A percentile compares a stretch with the other conserved stretches of the same genome.
Evolutionary conservation across 345 rosid genomes (phyloP).

Genomic region (Citrus hindsii): DNA sequence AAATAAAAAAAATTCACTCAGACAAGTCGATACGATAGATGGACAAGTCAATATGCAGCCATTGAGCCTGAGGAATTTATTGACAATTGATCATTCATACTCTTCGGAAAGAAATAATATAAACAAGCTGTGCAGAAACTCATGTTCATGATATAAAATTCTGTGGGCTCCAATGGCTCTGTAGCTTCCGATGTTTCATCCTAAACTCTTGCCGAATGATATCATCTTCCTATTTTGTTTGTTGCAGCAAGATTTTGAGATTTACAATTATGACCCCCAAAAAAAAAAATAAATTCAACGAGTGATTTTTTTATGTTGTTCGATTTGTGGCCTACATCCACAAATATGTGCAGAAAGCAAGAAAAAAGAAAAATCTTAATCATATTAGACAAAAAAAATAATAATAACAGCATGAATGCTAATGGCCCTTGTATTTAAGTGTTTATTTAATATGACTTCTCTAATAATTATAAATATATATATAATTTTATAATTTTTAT

Average conservation of each 20-base stretch:
- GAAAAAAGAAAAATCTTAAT: not conserved
- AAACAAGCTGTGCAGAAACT: not conserved
- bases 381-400: not conserved
- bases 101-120: not conserved
- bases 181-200: slow-evolving; percentile 29
- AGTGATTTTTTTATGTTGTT: not conserved
- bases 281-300: not conserved
- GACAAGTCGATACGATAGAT: not conserved
- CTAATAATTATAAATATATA: no score
- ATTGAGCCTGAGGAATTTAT: slow-evolving; percentile 22
- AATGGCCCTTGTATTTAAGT: not conserved
- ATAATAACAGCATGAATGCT: not conserved
- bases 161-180: slow-evolving; percentile 19
- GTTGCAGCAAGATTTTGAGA: not conserved
- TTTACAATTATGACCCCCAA: not conserved
- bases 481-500: no score
- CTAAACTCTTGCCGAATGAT: not conserved
- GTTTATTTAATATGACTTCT: no score
- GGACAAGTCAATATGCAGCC: not conserved
- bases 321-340: not conserved
- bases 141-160: slow-evolving; percentile 5
- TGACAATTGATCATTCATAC: slow-evolving; percentile 7
- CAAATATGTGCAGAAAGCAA: not conserved
- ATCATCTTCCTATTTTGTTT: not conserved
- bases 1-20: not conserved